Conservation (phyloP, 2,329 filamentous ascomycete species). For the Verticillium nubilum region DNA sequence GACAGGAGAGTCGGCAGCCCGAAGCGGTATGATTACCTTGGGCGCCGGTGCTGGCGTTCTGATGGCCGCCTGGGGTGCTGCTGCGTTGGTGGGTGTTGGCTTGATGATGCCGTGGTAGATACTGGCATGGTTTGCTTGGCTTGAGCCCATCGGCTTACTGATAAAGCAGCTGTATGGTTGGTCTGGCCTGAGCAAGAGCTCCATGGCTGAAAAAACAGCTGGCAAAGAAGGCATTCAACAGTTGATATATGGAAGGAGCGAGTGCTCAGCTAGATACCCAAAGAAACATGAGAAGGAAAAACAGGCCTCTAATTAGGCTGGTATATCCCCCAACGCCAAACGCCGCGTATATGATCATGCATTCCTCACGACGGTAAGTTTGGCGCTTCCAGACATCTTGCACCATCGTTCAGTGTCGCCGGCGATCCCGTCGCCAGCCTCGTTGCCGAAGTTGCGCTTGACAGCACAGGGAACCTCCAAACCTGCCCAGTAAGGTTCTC, state of each 20-base stretch:
- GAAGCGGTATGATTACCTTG: background rate
- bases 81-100: background rate
- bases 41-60: background rate
- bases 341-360: background rate
- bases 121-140: background rate
- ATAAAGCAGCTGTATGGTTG: too few relatives aligned
- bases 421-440: background rate
- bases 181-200: background rate
- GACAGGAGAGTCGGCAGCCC: background rate
- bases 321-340: background rate
- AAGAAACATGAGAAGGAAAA: background rate
- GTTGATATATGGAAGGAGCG: background rate
- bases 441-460: background rate
- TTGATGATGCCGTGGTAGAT: background rate
- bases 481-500: conserved; percentile 16
- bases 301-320: background rate
- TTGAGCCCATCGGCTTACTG: too few relatives aligned
- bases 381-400: conserved; percentile 4
- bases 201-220: too few relatives aligned
- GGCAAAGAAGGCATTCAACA: background rate
- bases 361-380: background rate
- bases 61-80: background rate
- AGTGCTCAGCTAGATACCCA: background rate
- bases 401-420: conserved; percentile 6
- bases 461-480: conserved; percentile 13